A percentile compares a stretch with the other conserved stretches of the same genome.
Evolutionary conservation across 345 rosid species (phyloP).

Genomic region (Salix brachista): DNA sequence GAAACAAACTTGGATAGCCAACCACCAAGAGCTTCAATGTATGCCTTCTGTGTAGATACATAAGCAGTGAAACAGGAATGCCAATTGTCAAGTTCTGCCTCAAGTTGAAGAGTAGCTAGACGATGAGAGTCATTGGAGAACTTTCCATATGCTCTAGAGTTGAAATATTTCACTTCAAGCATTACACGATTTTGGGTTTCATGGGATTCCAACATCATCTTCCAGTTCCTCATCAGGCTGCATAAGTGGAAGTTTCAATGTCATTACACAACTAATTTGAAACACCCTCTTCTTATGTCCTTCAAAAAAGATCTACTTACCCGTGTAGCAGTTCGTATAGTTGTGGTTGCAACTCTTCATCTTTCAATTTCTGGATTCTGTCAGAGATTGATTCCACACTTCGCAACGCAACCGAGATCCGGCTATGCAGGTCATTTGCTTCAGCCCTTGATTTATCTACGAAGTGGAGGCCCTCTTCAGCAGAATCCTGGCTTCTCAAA

Average conservation of each 20-base stretch:
- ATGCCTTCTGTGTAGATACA: slow-evolving; percentile 35
- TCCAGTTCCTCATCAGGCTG: slow-evolving; percentile 42
- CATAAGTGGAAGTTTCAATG: slow-evolving; percentile 5
- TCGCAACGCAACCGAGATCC: slow-evolving; percentile 33
- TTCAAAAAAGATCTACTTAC: slow-evolving; percentile 17
- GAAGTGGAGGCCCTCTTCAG: slow-evolving; percentile 2
- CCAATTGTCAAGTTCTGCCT: slow-evolving; percentile 40
- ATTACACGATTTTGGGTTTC: slow-evolving; percentile 37
- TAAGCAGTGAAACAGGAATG: slow-evolving; percentile 26
- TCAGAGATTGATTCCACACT: slow-evolving; percentile 37
- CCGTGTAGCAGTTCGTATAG: slow-evolving; percentile 38
- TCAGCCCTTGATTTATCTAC: slow-evolving; percentile 28
- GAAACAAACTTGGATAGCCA: slow-evolving; percentile 38
- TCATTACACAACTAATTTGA: neutral
- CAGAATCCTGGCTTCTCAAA: slow-evolving; percentile 7
- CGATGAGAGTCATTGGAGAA: slow-evolving; percentile 31
- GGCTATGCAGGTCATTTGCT: slow-evolving; percentile 26
- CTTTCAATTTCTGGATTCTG: slow-evolving; percentile 38
- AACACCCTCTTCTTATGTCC: neutral
- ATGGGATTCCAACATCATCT: slow-evolving; percentile 33
- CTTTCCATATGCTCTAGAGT: slow-evolving; percentile 19
- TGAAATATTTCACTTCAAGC: slow-evolving; percentile 34
- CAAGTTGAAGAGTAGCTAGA: slow-evolving; percentile 40
- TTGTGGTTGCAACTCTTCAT: slow-evolving; percentile 48
- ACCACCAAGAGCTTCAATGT: slow-evolving; percentile 37